Conservation (phyloP, 2,329 filamentous ascomycete species). For the Cylindrodendrum hubeiense region DNA sequence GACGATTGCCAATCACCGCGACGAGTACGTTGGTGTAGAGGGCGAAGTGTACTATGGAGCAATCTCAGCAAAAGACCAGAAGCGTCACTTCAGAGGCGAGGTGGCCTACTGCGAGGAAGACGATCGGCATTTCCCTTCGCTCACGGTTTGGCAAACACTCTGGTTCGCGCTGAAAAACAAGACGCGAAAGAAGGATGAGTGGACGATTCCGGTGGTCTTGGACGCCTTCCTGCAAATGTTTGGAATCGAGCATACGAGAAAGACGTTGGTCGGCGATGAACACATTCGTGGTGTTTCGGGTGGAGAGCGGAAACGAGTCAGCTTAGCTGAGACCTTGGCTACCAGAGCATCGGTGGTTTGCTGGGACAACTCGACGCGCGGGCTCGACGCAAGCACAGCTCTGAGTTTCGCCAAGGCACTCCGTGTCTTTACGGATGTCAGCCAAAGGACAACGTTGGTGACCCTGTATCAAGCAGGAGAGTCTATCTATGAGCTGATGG, state of each 20-base stretch:
- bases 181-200: conserved; percentile 25
- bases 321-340: conserved; percentile 73
- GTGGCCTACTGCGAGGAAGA: conserved; percentile 25
- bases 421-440: conserved; percentile 72
- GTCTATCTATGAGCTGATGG: conserved; percentile 73
- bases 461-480: conserved; percentile 76
- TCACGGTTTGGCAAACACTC: conserved; percentile 26
- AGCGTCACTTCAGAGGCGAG: conserved; percentile 19
- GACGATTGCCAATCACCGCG: conserved; percentile 23
- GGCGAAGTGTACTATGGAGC: conserved; percentile 26
- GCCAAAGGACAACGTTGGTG: conserved; percentile 72
- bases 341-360: conserved; percentile 64
- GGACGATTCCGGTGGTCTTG: conserved; percentile 17
- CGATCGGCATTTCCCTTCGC: conserved; percentile 22
- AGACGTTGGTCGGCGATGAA: conserved; percentile 68
- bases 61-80: conserved; percentile 20
- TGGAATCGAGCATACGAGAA: conserved; percentile 21
- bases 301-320: conserved; percentile 77
- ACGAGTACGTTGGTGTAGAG: conserved; percentile 15
- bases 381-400: conserved; percentile 77
- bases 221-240: conserved; percentile 25
- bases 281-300: conserved; percentile 69
- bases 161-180: conserved; percentile 27
- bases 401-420: conserved; percentile 73
- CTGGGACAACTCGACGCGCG: conserved; percentile 72